Evolutionary conservation across 257 asterid genomes (phyloP), one percentile per base, ranked within the genome.

Genomic region (Coffea eugenioides): DNA sequence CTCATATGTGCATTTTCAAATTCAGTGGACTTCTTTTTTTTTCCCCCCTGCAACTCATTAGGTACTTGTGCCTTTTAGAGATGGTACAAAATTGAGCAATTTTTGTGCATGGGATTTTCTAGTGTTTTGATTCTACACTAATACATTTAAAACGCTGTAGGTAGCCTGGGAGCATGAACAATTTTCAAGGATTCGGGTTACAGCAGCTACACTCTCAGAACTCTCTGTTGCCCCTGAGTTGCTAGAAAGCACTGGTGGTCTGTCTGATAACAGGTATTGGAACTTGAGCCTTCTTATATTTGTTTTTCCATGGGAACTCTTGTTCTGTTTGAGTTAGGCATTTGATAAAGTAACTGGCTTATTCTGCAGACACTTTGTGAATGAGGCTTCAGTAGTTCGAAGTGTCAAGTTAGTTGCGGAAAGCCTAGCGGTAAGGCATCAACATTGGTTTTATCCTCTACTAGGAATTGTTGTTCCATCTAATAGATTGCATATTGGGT

Each of bases 91-190:
- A 21, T 7, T 21, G 9, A 52, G 51, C 31, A 59, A 6, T 49
- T 56, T 2, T 16, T 27, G 27, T 59, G 9, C 46, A 16, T 39
- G 21, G 68, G 18, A 64, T 64, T 57, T 84, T 73, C 74, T 16
- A n/a, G 31, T 80, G 71, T 80, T 80, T 76, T 77, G 13, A 73
- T 80, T 80, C 18, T 78, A 74, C 79, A 77, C 89, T 86, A 64
- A 88, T 78, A 81, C 83, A 89, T 61, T 82, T 85, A 71, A 75
- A 69, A 61, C 79, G 76, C 77, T 90, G 79, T 88, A 96, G 99
- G 97, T 96, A 76, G 97, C 99, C 48, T 96, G 99, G 99, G 99
- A 96, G 94, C 99, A 96, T 59, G 99, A 96, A 76, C 99, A 96
- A 77, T 96, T 96, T 84, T 96, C 99, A 41, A 93, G 95, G 85